These are phyloP conservation scores for Cinchona pubescens DNA, from an alignment of 257 asterid genomes.

Conservation along the genomic window DNA sequence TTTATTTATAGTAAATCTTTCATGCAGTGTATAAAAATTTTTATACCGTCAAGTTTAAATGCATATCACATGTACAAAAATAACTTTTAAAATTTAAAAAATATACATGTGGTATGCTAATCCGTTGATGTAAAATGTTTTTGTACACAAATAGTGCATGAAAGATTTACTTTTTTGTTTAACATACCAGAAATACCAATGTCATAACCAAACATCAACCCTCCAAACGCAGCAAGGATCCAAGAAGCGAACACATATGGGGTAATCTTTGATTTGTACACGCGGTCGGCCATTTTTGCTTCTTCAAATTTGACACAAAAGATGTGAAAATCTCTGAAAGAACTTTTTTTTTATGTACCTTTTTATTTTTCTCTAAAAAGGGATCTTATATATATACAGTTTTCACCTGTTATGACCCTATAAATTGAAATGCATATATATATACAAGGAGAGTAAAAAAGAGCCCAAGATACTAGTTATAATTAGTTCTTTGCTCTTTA, in stretches of 20 bases:
- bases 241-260: constrained; percentile 22
- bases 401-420: not conserved
- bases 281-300: constrained; percentile 11
- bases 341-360: not conserved
- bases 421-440: not conserved
- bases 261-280: constrained; percentile 17
- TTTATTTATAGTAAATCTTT: too few relatives aligned
- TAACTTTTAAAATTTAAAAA: too few relatives aligned
- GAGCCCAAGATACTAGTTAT: not conserved
- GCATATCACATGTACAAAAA: too few relatives aligned
- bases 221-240: constrained; percentile 30
- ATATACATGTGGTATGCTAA: too few relatives aligned
- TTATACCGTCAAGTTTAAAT: too few relatives aligned
- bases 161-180: too few relatives aligned
- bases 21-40: too few relatives aligned
- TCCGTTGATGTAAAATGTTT: too few relatives aligned
- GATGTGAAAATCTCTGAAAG: not conserved
- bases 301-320: not conserved
- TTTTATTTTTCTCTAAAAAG: not conserved
- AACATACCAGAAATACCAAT: constrained; percentile 29
- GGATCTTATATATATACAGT: not conserved
- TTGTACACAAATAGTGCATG: too few relatives aligned
- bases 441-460: constrained; percentile 11
- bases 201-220: constrained; percentile 32
- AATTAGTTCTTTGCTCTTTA: not conserved